Percentiles rank a stretch among this genome's conserved stretches.
These are phyloP conservation scores for Phytophthora ramorum DNA, from an alignment of 352 stramenopile species.

Conservation along the genomic window DNA sequence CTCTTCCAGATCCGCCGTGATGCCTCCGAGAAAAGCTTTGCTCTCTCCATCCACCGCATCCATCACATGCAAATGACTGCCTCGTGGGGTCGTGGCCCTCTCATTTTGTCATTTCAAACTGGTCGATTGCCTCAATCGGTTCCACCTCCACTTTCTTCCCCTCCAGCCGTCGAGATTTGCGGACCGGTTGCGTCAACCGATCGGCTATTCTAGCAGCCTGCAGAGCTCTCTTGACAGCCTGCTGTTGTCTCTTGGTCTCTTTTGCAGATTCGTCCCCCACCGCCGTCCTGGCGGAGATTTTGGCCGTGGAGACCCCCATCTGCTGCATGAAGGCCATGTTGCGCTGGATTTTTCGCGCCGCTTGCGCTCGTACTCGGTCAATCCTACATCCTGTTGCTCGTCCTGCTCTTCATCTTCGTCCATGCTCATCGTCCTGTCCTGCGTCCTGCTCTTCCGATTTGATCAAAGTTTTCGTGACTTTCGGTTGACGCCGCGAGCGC, in stretches of 20 bases:
- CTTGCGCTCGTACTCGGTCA: constrained; percentile 85
- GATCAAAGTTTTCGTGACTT: neutral
- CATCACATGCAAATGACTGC: constrained; percentile 32
- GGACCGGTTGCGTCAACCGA: constrained; percentile 37
- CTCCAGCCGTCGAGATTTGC: constrained; percentile 71
- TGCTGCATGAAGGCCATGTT: constrained; percentile 87
- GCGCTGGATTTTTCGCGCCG: constrained; percentile 85
- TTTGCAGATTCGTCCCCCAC: constrained; percentile 20
- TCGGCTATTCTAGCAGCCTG: constrained; percentile 29
- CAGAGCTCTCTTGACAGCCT: constrained; percentile 10
- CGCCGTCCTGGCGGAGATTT: constrained; percentile 67
- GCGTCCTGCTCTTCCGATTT: constrained; percentile 18
- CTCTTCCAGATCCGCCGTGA: constrained; percentile 39
- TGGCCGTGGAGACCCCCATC: constrained; percentile 83
- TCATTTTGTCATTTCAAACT: constrained; percentile 28
- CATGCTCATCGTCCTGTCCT: neutral
- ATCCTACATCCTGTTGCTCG: constrained; percentile 10
- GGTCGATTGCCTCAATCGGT: constrained; percentile 35
- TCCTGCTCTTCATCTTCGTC: constrained; percentile 12
- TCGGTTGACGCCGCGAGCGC: constrained; percentile 12
- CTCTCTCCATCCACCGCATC: constrained; percentile 40
- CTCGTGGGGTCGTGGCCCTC: constrained; percentile 6
- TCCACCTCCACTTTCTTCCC: constrained; percentile 61
- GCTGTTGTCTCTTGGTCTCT: constrained; percentile 20
- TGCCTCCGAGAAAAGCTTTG: constrained; percentile 49